Conservation (phyloP, 345 rosid species). For the Erysimum cheiranthoides region DNA sequence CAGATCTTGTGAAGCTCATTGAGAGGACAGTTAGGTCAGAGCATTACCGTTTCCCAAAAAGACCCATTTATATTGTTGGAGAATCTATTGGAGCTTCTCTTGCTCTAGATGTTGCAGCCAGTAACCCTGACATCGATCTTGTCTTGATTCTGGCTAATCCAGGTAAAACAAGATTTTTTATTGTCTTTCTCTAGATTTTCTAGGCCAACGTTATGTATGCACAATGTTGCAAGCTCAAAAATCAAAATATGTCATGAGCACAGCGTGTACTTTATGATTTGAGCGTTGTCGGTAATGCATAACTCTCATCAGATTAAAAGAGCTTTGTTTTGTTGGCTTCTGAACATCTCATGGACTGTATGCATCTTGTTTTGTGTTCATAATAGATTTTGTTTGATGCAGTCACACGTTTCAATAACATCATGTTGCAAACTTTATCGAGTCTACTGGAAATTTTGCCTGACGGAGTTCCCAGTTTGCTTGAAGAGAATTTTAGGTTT, state of each 20-base stretch:
- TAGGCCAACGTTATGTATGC: not conserved
- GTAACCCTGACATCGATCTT: slow-evolving; percentile 62
- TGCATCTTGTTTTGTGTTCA: slow-evolving; percentile 5
- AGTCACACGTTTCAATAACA: slow-evolving; percentile 54
- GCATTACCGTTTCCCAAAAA: slow-evolving; percentile 46
- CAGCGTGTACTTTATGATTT: not conserved
- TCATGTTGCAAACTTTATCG: slow-evolving; percentile 51
- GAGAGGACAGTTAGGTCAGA: slow-evolving; percentile 58
- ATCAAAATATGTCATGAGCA: not conserved
- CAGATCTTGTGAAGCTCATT: slow-evolving; percentile 62
- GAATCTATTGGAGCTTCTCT: slow-evolving; percentile 53
- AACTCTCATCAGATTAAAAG: not conserved
- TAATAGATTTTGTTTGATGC: slow-evolving; percentile 33
- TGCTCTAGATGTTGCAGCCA: slow-evolving; percentile 67
- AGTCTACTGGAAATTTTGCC: slow-evolving; percentile 53
- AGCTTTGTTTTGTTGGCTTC: not conserved
- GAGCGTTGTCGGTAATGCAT: not conserved
- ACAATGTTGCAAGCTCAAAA: not conserved
- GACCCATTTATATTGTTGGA: slow-evolving; percentile 69
- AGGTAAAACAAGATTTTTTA: slow-evolving; percentile 44
- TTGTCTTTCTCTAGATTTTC: not conserved
- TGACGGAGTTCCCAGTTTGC: slow-evolving; percentile 43
- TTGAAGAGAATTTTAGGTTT: slow-evolving; percentile 48
- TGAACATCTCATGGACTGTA: not conserved
- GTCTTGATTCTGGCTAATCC: slow-evolving; percentile 68